phyloP scores from a whole-genome alignment of 1,284 basidiomycete genomes.

The Ceratobasidium theobromae region DNA sequence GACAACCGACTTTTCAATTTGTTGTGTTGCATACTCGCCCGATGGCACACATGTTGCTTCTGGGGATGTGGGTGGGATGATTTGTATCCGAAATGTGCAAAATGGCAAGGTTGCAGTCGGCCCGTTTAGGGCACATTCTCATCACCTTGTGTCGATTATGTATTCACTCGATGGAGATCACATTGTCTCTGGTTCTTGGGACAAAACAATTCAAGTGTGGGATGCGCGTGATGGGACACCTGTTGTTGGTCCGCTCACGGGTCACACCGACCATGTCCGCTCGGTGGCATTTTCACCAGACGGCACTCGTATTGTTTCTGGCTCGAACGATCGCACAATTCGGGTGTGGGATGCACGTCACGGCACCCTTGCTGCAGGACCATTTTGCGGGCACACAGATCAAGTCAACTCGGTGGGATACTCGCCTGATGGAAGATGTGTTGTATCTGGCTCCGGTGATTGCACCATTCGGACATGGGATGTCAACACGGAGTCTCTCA shows the following conservation, averaged over 20 bases:
- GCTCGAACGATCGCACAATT: constrained; percentile 22
- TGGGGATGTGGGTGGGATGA: not conserved
- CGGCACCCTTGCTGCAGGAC: not conserved
- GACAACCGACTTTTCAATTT: no score
- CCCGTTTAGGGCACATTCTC: no score
- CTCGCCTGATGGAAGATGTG: not conserved
- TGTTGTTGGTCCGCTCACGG: constrained; percentile 5
- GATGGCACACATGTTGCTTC: not conserved
- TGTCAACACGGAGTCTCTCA: not conserved
- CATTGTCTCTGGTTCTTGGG: no score
- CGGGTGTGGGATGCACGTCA: constrained; percentile 13
- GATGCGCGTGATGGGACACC: no score
- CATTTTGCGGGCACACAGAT: constrained; percentile 19
- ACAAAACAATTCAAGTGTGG: no score
- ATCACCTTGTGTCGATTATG: no score
- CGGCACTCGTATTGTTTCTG: constrained; percentile 21
- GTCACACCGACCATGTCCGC: constrained; percentile 13
- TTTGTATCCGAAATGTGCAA: constrained; percentile 18
- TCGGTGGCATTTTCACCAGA: constrained; percentile 28
- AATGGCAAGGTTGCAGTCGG: no score
- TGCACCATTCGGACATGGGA: no score
- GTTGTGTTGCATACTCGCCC: not conserved
- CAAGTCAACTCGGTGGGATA: not conserved
- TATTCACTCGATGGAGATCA: constrained; percentile 1
- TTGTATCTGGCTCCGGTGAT: no score